Evolutionary conservation across 1,139 yeast genomes (phyloP).

Genomic region (Taphrina pruni): DNA sequence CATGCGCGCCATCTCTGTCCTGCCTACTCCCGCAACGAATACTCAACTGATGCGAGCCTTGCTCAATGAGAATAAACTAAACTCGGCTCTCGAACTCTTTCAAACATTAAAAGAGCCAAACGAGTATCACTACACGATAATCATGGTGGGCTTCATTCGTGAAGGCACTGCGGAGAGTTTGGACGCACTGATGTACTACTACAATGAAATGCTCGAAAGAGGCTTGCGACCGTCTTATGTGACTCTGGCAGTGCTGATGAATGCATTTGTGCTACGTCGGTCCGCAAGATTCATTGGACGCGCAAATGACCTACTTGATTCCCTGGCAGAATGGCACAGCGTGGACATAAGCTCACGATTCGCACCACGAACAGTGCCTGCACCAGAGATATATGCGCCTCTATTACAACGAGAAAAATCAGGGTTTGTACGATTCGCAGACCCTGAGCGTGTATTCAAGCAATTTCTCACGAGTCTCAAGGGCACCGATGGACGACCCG

Average conservation of each 20-base stretch:
- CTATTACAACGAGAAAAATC: slow-evolving; percentile 9
- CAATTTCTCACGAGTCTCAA: slow-evolving; percentile 24
- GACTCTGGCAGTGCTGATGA: slow-evolving; percentile 34
- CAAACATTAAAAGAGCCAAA: slow-evolving; percentile 22
- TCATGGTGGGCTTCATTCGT: slow-evolving; percentile 31
- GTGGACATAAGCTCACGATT: slow-evolving; percentile 25
- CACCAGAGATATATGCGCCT: slow-evolving; percentile 27
- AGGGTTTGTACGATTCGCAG: slow-evolving; percentile 5
- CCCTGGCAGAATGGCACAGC: slow-evolving; percentile 4
- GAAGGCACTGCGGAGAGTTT: slow-evolving; percentile 1
- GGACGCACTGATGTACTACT: slow-evolving; percentile 13
- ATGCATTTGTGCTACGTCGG: slow-evolving; percentile 20
- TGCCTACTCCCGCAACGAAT: slow-evolving; percentile 21
- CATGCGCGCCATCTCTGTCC: slow-evolving; percentile 19
- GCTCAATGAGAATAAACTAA: slow-evolving; percentile 13
- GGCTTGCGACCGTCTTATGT: slow-evolving; percentile 24
- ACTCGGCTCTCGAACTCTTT: slow-evolving; percentile 16
- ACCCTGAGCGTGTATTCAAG: slow-evolving; percentile 22
- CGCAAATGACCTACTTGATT: slow-evolving; percentile 28
- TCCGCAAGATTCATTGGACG: slow-evolving; percentile 2
- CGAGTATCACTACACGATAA: slow-evolving; percentile 33
- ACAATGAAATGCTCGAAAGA: slow-evolving; percentile 30
- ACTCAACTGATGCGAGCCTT: slow-evolving; percentile 28
- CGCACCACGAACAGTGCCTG: slow-evolving; percentile 27
- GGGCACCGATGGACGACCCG: slow-evolving; percentile 26